phyloP scores from a whole-genome alignment of 768 basidiomycete species.

The Suillus tomentosus region DNA sequence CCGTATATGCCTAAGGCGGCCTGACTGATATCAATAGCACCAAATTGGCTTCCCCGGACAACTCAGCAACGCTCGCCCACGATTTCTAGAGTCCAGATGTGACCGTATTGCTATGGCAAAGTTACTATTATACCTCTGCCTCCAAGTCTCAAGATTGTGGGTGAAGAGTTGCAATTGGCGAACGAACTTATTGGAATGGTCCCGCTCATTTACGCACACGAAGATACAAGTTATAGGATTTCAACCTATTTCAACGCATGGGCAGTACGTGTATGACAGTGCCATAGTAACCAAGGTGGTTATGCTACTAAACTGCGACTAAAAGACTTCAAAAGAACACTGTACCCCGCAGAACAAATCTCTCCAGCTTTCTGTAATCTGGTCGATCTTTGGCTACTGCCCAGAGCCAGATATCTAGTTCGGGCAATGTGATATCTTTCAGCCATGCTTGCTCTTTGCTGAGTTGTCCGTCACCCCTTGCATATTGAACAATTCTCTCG shows the following conservation, averaged over 20 bases:
- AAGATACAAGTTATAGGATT: not conserved
- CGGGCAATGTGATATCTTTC: constrained; percentile 55
- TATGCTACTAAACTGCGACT: not conserved
- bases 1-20: not conserved
- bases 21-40: not conserved
- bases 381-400: constrained; percentile 73
- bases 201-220: not conserved
- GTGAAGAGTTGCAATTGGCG: not conserved
- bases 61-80: not conserved
- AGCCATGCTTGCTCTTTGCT: constrained; percentile 48
- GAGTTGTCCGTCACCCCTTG: constrained; percentile 34
- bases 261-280: not conserved
- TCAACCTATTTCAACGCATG: too few species aligned
- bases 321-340: constrained; percentile 77
- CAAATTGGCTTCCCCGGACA: too few species aligned
- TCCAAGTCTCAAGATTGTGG: not conserved
- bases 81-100: not conserved
- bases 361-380: constrained; percentile 66
- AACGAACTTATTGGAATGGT: not conserved
- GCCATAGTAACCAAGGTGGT: not conserved
- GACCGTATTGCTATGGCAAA: not conserved
- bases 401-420: constrained; percentile 83
- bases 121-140: not conserved
- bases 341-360: constrained; percentile 69
- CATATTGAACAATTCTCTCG: constrained; percentile 62